Conservation (phyloP, 2,329 filamentous ascomycete genomes). For the Acarospora socialis region DNA sequence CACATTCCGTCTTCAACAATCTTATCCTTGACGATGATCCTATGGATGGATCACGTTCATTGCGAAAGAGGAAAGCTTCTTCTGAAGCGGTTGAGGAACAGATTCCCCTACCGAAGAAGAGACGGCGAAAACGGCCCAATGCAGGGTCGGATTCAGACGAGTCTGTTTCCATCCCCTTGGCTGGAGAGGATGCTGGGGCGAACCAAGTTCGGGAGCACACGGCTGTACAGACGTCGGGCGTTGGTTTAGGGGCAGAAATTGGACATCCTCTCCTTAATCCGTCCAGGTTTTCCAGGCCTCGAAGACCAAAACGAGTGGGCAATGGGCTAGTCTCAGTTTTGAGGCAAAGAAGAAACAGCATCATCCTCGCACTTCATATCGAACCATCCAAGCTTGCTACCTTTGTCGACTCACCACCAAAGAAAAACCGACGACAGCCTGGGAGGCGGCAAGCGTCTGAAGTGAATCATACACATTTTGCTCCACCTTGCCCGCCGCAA, state of each 20-base stretch:
- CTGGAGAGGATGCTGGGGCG: background rate
- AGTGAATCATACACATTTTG: conserved; percentile 40
- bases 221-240: conserved; percentile 7
- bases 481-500: conserved; percentile 43
- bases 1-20: conserved; percentile 65
- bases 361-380: conserved; percentile 46
- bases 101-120: conserved; percentile 34
- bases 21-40: conserved; percentile 58
- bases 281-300: conserved; percentile 40
- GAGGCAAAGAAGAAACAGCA: conserved; percentile 27
- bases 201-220: background rate
- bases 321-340: conserved; percentile 27
- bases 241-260: conserved; percentile 9
- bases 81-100: conserved; percentile 44
- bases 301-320: conserved; percentile 36
- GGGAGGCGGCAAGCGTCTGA: conserved; percentile 27
- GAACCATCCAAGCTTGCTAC: conserved; percentile 44
- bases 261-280: too few species aligned
- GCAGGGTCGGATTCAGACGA: conserved; percentile 6
- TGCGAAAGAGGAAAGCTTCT: conserved; percentile 75
- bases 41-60: conserved; percentile 59
- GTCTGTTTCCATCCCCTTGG: too few species aligned
- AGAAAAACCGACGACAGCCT: conserved; percentile 34
- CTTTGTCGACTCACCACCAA: conserved; percentile 44
- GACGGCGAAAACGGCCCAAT: conserved; percentile 20